Conservation (phyloP, 129 eudicot genomes). For the Pittosporum tobira region DNA sequence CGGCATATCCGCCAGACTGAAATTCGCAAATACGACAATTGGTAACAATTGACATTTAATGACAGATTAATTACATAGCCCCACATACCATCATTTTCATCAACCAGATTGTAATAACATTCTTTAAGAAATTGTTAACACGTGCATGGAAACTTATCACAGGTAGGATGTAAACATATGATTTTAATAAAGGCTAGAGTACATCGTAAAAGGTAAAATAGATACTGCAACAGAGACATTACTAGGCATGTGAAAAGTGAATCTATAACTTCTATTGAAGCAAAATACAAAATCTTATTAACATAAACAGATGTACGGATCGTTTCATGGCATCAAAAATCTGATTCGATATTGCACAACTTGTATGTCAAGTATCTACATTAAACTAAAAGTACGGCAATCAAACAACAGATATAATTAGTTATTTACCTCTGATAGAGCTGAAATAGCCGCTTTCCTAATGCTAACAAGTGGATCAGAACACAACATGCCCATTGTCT, state of each 20-base stretch:
- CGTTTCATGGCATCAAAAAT: background rate
- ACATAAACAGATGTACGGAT: background rate
- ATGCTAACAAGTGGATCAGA: slow-evolving; percentile 98
- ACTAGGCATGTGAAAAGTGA: background rate
- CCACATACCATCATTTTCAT: background rate
- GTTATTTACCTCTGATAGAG: slow-evolving; percentile 99
- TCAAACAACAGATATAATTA: slow-evolving; percentile 3
- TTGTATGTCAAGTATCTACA: background rate
- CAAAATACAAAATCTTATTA: background rate
- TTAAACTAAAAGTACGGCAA: background rate
- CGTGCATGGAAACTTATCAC: background rate
- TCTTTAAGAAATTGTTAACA: background rate
- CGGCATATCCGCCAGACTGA: no score
- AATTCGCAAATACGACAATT: no score
- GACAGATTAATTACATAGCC: background rate
- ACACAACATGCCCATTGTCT: slow-evolving; percentile 81
- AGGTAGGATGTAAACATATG: background rate
- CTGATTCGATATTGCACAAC: background rate
- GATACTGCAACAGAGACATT: background rate
- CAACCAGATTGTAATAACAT: background rate
- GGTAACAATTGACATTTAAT: background rate
- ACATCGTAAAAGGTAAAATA: no score
- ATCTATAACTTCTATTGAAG: no score
- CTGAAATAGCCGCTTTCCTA: slow-evolving; percentile 83
- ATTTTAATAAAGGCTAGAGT: background rate